Evolutionary conservation across 1,284 basidiomycete genomes (phyloP).

Genomic region (Psilocybe mexicana): DNA sequence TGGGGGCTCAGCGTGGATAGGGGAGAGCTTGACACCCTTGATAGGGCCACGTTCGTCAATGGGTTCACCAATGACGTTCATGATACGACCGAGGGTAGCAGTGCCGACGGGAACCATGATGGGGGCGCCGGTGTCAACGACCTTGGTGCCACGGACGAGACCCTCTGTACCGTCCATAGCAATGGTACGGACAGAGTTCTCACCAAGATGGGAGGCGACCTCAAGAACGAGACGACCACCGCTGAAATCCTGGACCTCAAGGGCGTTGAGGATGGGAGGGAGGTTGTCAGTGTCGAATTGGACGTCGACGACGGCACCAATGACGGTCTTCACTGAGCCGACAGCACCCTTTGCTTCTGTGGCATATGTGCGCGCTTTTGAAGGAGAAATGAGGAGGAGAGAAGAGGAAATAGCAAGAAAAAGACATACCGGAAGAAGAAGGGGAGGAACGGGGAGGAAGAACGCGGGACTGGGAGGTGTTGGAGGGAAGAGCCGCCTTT

Average conservation of each 20-base stretch:
- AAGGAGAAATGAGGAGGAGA: conserved; percentile 24
- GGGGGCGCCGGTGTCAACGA: conserved; percentile 94
- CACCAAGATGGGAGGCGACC: conserved; percentile 96
- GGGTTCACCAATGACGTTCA: conserved; percentile 99
- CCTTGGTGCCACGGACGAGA: conserved; percentile 98
- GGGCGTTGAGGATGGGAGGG: conserved; percentile 96
- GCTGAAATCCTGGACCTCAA: conserved; percentile 92
- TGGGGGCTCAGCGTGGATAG: conserved; percentile 97
- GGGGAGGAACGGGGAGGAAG: conserved; percentile 45
- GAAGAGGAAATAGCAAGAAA: conserved; percentile 11
- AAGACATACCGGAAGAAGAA: conserved; percentile 42
- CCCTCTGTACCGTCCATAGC: conserved; percentile 99
- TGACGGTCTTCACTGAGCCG: conserved; percentile 91
- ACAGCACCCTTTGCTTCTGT: conserved; percentile 75
- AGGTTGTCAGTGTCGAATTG: conserved; percentile 91
- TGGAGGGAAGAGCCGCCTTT: conserved; percentile 43
- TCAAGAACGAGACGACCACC: conserved; percentile 95
- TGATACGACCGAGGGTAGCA: conserved; percentile 95
- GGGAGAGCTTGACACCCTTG: conserved; percentile 87
- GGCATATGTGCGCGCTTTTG: conserved; percentile 82
- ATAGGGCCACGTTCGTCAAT: conserved; percentile 99
- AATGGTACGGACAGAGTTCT: conserved; percentile 98
- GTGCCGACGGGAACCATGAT: conserved; percentile 96
- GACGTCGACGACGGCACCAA: conserved; percentile 99
- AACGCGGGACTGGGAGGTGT: conserved; percentile 36